Evolutionary conservation across 148 eudicot genomes (phyloP).

Genomic region (Rhododendron ovatum): DNA sequence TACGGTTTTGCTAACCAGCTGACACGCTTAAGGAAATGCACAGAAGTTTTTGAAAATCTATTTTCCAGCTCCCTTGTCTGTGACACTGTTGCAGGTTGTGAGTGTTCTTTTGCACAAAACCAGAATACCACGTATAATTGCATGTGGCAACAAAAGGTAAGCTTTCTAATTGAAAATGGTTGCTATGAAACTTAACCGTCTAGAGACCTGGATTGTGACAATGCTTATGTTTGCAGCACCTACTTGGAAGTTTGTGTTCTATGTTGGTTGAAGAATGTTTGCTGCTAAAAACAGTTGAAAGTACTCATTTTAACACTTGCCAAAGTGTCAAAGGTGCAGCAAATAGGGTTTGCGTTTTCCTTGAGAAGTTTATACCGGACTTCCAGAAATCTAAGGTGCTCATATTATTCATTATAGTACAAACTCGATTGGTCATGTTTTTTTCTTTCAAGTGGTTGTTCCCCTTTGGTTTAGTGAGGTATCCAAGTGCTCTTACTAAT

Average conservation of each 20-base stretch:
- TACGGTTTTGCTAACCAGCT: slow-evolving; percentile 44
- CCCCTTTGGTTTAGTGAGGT: too few species aligned
- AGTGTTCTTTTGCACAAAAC: slow-evolving; percentile 28
- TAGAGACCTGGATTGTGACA: background rate
- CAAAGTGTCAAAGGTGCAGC: slow-evolving; percentile 44
- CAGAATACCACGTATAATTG: slow-evolving; percentile 42
- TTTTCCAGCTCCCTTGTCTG: slow-evolving; percentile 19
- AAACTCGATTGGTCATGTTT: background rate
- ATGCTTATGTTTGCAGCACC: slow-evolving; percentile 53
- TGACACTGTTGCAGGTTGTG: slow-evolving; percentile 3
- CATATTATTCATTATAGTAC: background rate
- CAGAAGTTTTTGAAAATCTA: slow-evolving; percentile 34
- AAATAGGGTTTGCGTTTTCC: slow-evolving; percentile 32
- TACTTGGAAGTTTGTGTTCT: slow-evolving; percentile 60
- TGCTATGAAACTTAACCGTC: background rate
- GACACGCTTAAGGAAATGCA: slow-evolving; percentile 35
- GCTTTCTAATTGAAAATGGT: slow-evolving; percentile 9
- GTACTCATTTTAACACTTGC: slow-evolving; percentile 55
- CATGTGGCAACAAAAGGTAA: slow-evolving; percentile 96
- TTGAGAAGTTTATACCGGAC: slow-evolving; percentile 49
- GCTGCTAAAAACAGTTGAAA: slow-evolving; percentile 56
- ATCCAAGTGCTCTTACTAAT: background rate
- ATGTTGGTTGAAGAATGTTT: slow-evolving; percentile 57
- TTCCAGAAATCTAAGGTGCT: slow-evolving; percentile 71
- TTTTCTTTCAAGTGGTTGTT: background rate